Evolutionary conservation across 225 moss, liverwort and hornwort genomes (phyloP), one percentile per base, ranked within the genome.

Genomic region (Pseudisothecium myosuroides): DNA sequence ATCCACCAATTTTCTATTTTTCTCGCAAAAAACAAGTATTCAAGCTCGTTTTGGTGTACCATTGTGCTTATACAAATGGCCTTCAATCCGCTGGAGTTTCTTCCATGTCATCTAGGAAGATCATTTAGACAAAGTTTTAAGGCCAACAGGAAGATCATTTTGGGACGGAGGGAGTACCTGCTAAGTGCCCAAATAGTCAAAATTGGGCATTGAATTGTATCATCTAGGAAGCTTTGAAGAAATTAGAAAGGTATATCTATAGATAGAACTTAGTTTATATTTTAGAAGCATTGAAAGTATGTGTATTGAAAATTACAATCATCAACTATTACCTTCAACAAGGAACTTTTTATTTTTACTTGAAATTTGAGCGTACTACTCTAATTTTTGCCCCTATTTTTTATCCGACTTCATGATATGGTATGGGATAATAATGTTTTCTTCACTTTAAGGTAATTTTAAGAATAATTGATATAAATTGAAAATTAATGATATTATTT

Each of bases 351-450:
- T 36, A 5, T 21, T 49, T 52, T 14, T 76, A 76, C 0, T 52
- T 76, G 5, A 34, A 52, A 52, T 52, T 76, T 52, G 21, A 76
- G 0, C 22, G 14, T 22, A 36, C 3, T 8, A 9, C 2, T 36
- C 22, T 36, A 22, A 8, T 52, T 76, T 76, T 21, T 21, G 4
- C 12, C 5, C 7, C 12, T 34, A 12, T 5, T 50, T 50, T 0
- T 21, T 0, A 21, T 76, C 0, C 0, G 0, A 21, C 19, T 76
- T 50, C 8, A 8, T 50, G 0, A 34, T 21, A 20, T 13, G 5
- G 20, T 21, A 5, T 2, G 0, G 0, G 1, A 12, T 49, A 4
- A 50, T 21, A 34, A 12, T 2, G 19, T 50, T 50, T 50, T 76
- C 49, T 75, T 76, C 21, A 21, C 34, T 47, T 73, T 1, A 29